These are phyloP conservation scores for Boletus rubroflammeus DNA, from an alignment of 768 basidiomycete species.

Conservation along the genomic window DNA sequence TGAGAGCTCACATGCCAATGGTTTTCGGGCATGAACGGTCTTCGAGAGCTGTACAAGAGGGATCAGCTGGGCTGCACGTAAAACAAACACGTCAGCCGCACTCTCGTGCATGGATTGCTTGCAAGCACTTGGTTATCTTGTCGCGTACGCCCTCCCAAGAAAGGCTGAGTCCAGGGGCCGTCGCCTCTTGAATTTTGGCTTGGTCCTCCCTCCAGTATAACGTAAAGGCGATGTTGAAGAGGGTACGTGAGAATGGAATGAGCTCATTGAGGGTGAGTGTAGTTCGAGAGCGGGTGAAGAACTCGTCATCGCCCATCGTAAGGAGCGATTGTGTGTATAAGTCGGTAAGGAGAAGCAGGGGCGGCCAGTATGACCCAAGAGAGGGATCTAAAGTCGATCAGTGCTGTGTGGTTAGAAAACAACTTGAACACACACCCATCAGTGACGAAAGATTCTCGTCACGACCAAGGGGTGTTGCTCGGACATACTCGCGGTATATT, in stretches of 20 bases:
- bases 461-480: slow-evolving; percentile 58
- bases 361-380: slow-evolving; percentile 52
- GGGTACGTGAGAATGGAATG: slow-evolving; percentile 63
- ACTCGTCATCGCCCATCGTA: slow-evolving; percentile 96
- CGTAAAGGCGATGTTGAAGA: slow-evolving; percentile 81
- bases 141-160: slow-evolving; percentile 70
- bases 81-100: slow-evolving; percentile 37
- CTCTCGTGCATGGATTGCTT: slow-evolving; percentile 87
- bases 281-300: slow-evolving; percentile 72
- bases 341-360: slow-evolving; percentile 74
- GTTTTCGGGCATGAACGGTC: slow-evolving; percentile 74
- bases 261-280: slow-evolving; percentile 84
- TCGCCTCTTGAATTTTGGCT: slow-evolving; percentile 35
- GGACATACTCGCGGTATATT: slow-evolving; percentile 65
- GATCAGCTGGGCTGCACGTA: background rate
- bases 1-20: slow-evolving; percentile 77
- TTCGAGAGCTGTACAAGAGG: slow-evolving; percentile 58
- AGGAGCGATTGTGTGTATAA: slow-evolving; percentile 81
- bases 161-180: slow-evolving; percentile 39
- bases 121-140: slow-evolving; percentile 71
- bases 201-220: slow-evolving; percentile 62
- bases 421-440: slow-evolving; percentile 34
- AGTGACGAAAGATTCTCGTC: slow-evolving; percentile 41
- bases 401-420: background rate
- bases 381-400: slow-evolving; percentile 38